phyloP scores from a whole-genome alignment of 176 grass and related monocot genomes.

The Panicum miliaceum region DNA sequence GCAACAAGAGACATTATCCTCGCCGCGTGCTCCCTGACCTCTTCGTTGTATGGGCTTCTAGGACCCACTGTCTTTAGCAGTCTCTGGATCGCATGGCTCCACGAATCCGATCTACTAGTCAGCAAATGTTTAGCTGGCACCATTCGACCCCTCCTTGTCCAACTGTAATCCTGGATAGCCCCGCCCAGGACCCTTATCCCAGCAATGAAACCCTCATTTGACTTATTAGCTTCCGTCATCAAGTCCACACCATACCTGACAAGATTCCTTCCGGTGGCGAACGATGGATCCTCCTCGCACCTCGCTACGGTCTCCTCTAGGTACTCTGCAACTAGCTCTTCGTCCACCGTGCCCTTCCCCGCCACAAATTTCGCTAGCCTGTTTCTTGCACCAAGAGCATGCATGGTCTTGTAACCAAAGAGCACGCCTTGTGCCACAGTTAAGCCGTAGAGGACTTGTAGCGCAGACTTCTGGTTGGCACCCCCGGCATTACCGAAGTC shows the following conservation, averaged over 20 bases:
- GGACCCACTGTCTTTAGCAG: background rate
- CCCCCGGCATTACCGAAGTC: background rate
- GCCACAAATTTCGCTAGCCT: background rate
- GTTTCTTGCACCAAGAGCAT: background rate
- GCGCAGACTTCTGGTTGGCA: background rate
- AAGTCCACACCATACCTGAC: background rate
- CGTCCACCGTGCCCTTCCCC: background rate
- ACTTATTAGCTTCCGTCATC: background rate
- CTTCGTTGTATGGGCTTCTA: background rate
- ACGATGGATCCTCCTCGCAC: background rate
- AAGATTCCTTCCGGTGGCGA: background rate
- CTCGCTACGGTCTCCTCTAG: background rate
- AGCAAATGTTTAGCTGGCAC: background rate
- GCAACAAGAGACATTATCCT: background rate
- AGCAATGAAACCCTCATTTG: background rate
- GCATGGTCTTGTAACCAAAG: background rate
- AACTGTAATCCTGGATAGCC: background rate
- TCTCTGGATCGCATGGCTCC: background rate
- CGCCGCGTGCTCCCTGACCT: background rate
- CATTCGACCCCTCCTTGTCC: fast-evolving
- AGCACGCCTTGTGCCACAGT: background rate
- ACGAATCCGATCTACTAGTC: background rate
- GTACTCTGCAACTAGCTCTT: background rate
- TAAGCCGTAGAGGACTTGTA: background rate
- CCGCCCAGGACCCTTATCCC: background rate